Base-by-base conservation (phyloP, 1,139 yeast species). In the Saccharomyces pastorianus region DNA sequence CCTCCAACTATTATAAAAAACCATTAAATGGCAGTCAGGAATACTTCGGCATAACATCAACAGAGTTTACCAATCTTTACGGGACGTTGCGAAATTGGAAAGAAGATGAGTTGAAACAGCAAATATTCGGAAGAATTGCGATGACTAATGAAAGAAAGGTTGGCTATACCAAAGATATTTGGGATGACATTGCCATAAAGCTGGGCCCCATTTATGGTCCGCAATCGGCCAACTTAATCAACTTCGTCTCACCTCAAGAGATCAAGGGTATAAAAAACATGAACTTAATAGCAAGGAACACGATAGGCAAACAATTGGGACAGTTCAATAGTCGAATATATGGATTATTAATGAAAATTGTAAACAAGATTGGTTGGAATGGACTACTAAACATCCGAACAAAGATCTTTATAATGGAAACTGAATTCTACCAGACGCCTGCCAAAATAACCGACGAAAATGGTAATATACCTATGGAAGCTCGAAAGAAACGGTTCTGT, bases 401-500 rank as follows among this genome's bases (percentile, higher is more conserved):
- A 3, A 80, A 83, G 55, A 90, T 89, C 1, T 93, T 93, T 69
- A 93, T 93, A 31, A 93, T 93, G 99, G 97, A 91, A 69, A 93
- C 87, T 58, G 99, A 93, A 66, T 88, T 88, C 51, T 25, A 46
- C 6, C 41, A 26, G n/a, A 25, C 13, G 6, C n/a, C 49, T 5
- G 11, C 6, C 14, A 34, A 32, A 4, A 26, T 31, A 2, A 14
- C 27, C 6, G 49, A 50, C 14, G 38, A 32, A 9, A 46, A 51
- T 4, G 38, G 26, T 6, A 26, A 42, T 14, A 56, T 64, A 9
- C 64, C 62, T 29, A 53, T 57, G 7, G 57, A 57, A 11, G 51
- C 88, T 64, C 82, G 80, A 59, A 77, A 78, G 62, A 93, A 93
- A 66, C 77, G 98, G 56, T 77, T 93, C 55, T 91, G 98, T 72